A percentile compares a stretch with the other conserved stretches of the same genome.
Evolutionary conservation across 192 early-diverging fungal genomes (phyloP).

Genomic region (Umbelopsis vinacea): DNA sequence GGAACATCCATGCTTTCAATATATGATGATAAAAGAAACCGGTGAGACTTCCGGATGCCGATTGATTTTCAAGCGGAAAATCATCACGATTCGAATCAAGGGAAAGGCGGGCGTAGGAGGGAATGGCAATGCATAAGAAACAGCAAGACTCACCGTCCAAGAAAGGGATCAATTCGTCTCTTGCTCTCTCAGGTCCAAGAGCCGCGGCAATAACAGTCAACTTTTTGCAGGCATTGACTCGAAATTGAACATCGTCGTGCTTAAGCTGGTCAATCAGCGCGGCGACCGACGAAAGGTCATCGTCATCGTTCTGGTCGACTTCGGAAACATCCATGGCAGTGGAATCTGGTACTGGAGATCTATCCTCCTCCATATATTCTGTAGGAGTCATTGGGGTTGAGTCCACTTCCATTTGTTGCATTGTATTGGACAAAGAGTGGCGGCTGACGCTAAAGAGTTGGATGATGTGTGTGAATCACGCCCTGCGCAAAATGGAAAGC

Average conservation of each 20-base stretch:
- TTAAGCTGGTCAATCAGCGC: conserved; percentile 92
- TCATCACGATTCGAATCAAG: neutral
- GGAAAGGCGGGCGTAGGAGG: neutral
- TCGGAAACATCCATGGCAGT: conserved; percentile 22
- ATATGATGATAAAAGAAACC: too few species aligned
- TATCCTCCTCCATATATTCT: conserved; percentile 24
- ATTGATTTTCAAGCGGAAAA: too few species aligned
- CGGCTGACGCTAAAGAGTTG: conserved; percentile 10
- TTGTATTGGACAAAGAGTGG: conserved; percentile 25
- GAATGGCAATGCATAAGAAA: neutral
- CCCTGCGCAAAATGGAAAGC: conserved; percentile 17
- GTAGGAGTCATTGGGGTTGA: conserved; percentile 23
- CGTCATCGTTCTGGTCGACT: conserved; percentile 28
- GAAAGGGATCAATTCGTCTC: conserved; percentile 97
- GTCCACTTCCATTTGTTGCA: conserved; percentile 25
- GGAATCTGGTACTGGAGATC: conserved; percentile 22
- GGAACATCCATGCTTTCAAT: too few species aligned
- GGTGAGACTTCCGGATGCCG: too few species aligned
- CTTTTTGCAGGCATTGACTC: conserved; percentile 83
- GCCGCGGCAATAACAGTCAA: conserved; percentile 92
- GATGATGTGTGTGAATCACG: conserved; percentile 19
- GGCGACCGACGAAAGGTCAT: conserved; percentile 83
- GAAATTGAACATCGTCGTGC: conserved; percentile 86
- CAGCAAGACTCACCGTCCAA: conserved; percentile 76
- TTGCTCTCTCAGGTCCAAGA: conserved; percentile 91